A percentile compares a stretch with the other conserved stretches of the same genome.
Evolutionary conservation across 192 early-diverging fungal genomes (phyloP).

Genomic region (Borealophlyctis nickersoniae): DNA sequence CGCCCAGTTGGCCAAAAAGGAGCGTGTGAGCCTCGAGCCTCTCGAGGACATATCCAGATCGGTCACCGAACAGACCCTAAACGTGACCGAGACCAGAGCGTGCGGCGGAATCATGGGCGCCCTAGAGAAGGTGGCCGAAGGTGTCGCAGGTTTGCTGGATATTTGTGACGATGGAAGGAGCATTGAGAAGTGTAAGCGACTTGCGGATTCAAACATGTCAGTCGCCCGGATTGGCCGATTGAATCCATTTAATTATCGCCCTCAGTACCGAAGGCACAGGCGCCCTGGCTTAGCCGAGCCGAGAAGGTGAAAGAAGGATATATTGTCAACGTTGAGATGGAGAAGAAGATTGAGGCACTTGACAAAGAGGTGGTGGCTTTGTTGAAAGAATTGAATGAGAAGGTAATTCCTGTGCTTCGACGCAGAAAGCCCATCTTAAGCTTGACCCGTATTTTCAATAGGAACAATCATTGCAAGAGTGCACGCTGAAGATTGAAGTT

Average conservation of each 20-base stretch:
- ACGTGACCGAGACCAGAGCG: slow-evolving; percentile 55
- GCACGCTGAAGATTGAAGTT: slow-evolving; percentile 68
- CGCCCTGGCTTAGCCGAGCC: slow-evolving; percentile 79
- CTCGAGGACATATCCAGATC: slow-evolving; percentile 56
- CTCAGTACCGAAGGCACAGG: not conserved
- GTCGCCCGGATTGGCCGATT: too few relatives aligned
- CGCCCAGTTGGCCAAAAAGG: slow-evolving; percentile 44
- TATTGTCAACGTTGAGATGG: slow-evolving; percentile 74
- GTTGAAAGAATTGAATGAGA: slow-evolving; percentile 73
- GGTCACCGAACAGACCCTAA: slow-evolving; percentile 56
- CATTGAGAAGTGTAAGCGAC: slow-evolving; percentile 44
- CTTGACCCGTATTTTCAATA: not conserved
- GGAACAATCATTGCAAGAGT: slow-evolving; percentile 79
- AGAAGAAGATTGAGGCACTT: slow-evolving; percentile 70
- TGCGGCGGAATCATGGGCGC: slow-evolving; percentile 58
- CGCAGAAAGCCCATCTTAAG: not conserved
- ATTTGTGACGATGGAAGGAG: slow-evolving; percentile 50
- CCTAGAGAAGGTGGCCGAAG: slow-evolving; percentile 44
- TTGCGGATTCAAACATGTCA: too few relatives aligned
- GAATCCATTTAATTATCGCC: too few relatives aligned
- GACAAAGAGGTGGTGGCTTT: slow-evolving; percentile 78
- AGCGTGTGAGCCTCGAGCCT: slow-evolving; percentile 33
- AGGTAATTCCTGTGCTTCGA: too few relatives aligned
- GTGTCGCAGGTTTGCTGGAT: slow-evolving; percentile 47
- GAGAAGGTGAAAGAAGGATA: slow-evolving; percentile 75